Conservation (phyloP, 2,329 filamentous ascomycete species). For the Aspergillus glaucus region DNA sequence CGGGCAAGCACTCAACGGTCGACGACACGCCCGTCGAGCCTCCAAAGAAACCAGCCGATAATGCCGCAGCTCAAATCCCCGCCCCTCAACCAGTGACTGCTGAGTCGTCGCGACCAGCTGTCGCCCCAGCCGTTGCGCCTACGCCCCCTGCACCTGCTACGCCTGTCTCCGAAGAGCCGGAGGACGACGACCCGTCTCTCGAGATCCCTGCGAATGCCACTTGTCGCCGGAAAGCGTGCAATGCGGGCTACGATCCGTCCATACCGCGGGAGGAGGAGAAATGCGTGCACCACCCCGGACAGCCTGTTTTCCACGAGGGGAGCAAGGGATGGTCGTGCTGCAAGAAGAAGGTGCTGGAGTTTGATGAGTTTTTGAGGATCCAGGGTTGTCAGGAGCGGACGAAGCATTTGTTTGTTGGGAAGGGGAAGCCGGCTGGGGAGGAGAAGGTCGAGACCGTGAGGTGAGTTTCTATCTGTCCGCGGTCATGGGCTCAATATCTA, state of each 20-base stretch:
- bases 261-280: constrained; percentile 61
- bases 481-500: neutral
- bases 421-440: constrained; percentile 61
- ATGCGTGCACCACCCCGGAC: constrained; percentile 84
- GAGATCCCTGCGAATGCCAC: constrained; percentile 66
- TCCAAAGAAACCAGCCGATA: constrained; percentile 29
- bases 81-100: constrained; percentile 5
- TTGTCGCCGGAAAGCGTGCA: constrained; percentile 75
- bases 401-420: constrained; percentile 75
- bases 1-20: constrained; percentile 83
- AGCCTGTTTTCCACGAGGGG: constrained; percentile 92
- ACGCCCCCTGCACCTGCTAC: constrained; percentile 23
- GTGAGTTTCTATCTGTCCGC: constrained; percentile 39
- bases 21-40: constrained; percentile 58
- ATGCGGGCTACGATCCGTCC: constrained; percentile 55
- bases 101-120: constrained; percentile 10
- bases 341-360: constrained; percentile 89
- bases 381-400: constrained; percentile 79
- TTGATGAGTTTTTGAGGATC: constrained; percentile 96
- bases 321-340: constrained; percentile 98
- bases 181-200: constrained; percentile 74
- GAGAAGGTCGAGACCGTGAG: constrained; percentile 73
- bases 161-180: constrained; percentile 57
- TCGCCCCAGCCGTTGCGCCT: constrained; percentile 26
- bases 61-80: constrained; percentile 15